Base-by-base conservation (phyloP, 1,284 basidiomycete species). In the Schizophyllum commune region DNA sequence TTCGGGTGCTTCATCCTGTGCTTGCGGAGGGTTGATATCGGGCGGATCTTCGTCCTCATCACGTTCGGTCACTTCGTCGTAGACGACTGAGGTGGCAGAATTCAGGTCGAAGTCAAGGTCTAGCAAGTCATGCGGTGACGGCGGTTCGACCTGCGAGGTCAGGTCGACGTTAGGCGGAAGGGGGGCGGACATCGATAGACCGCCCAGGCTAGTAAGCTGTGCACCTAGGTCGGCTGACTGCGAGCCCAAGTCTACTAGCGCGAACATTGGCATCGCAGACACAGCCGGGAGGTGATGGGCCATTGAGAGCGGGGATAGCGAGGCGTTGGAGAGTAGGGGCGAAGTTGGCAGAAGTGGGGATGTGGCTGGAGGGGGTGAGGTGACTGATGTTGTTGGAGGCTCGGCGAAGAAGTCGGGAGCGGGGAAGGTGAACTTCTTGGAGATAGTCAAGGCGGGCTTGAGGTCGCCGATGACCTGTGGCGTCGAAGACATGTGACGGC, bases 361-460 rank as follows among this genome's bases (percentile, higher is more conserved):
- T 1, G 63, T 58, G 17, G 61, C 32, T 21, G 58, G 34, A 20
- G 63, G 32, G 65, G 61, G 4, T 62, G 64, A 19, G 64, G 60
- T 19, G 65, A 7, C 59, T 20, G 57, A 54, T 15, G 57, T 47
- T 5, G 59, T 60, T 1, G 22, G 22, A 34, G 52, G 34, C 32
- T 55, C 52, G 9, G 21, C 19, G 20, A 17, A 22, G 33, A n/a
- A 15, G 5, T n/a, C 47, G 20, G 54, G 22, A 22, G 20, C 7
- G 4, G 74, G 75, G 61, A 75, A 75, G 34, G 66, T 67, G 64
- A 77, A 77, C 33, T 63, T 66, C 15, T 66, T 66, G 34, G 61
- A 61, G 21, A 68, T 21, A 5, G 60, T 64, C 39, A 61, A 62
- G 22, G 61, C 62, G 2, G 67, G 67, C 21, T 54, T 32, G 5